phyloP scores from a whole-genome alignment of 176 grass and related monocot species.

The Oryza nivara region DNA sequence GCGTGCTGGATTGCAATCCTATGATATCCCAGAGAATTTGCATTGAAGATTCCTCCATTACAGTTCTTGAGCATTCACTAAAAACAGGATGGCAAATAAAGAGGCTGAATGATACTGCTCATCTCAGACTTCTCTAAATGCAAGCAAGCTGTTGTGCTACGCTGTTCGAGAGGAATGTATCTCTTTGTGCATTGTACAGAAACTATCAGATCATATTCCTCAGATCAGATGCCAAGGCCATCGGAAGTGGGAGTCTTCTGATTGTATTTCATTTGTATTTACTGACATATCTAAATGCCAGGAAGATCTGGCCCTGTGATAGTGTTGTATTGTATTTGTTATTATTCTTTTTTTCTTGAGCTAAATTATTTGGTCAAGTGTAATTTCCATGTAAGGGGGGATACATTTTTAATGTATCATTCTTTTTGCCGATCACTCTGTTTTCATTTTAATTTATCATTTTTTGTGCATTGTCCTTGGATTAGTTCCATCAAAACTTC shows the following conservation, averaged over 20 bases:
- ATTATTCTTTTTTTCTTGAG: slow-evolving; percentile 27
- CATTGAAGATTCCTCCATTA: slow-evolving; percentile 84
- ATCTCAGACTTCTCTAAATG: slow-evolving; percentile 81
- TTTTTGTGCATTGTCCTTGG: not conserved
- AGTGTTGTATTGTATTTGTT: slow-evolving; percentile 36
- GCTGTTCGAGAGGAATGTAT: not conserved
- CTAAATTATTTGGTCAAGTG: slow-evolving; percentile 43
- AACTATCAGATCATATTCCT: slow-evolving; percentile 11
- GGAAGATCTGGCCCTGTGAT: slow-evolving; percentile 33
- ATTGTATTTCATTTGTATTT: slow-evolving; percentile 44
- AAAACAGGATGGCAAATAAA: slow-evolving; percentile 83
- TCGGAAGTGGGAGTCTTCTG: slow-evolving; percentile 7
- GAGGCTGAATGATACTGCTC: slow-evolving; percentile 79
- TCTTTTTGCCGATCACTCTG: not conserved
- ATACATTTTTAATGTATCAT: slow-evolving; percentile 8
- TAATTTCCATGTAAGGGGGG: slow-evolving; percentile 29
- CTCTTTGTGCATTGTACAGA: slow-evolving; percentile 32
- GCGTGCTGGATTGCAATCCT: slow-evolving; percentile 74
- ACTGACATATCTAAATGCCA: not conserved
- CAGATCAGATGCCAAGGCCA: not conserved
- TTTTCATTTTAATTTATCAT: not conserved
- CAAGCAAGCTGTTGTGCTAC: not conserved
- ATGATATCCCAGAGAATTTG: slow-evolving; percentile 65
- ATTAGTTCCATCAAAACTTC: not conserved
- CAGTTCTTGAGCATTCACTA: slow-evolving; percentile 73